Evolutionary conservation across 139 green algal genomes (phyloP).

Genomic region (Chlamydomonas applanata): DNA sequence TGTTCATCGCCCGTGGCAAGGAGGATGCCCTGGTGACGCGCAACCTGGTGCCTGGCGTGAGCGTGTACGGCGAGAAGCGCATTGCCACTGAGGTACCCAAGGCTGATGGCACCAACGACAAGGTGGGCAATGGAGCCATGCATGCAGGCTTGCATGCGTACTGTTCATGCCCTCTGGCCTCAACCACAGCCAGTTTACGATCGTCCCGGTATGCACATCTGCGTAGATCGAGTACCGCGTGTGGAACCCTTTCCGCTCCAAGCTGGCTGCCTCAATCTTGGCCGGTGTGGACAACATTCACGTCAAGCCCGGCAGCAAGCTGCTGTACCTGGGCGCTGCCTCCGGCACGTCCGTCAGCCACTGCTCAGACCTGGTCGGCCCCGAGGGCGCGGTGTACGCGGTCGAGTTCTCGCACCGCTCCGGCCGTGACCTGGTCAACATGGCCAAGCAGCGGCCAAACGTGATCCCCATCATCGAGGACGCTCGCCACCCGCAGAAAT

Average conservation of each 20-base stretch:
- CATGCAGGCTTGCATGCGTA: not conserved
- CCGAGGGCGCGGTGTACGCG: slow-evolving; percentile 92
- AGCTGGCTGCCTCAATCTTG: slow-evolving; percentile 96
- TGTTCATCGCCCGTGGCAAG: slow-evolving; percentile 99
- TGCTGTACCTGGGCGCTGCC: slow-evolving; percentile 91
- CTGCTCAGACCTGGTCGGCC: slow-evolving; percentile 87
- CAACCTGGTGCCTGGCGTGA: slow-evolving; percentile 95
- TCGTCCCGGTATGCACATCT: not conserved
- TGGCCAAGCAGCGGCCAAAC: slow-evolving; percentile 99
- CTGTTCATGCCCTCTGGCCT: not conserved
- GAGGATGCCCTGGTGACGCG: slow-evolving; percentile 94
- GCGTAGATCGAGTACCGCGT: slow-evolving; percentile 98
- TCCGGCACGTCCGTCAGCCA: slow-evolving; percentile 90
- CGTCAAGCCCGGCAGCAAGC: slow-evolving; percentile 91
- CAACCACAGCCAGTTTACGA: not conserved
- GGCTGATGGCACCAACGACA: slow-evolving; percentile 18
- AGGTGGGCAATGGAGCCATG: not conserved
- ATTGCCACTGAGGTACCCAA: slow-evolving; percentile 79
- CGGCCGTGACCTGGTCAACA: slow-evolving; percentile 96
- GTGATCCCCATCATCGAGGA: slow-evolving; percentile 99
- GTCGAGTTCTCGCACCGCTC: slow-evolving; percentile 98
- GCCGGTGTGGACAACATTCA: slow-evolving; percentile 99
- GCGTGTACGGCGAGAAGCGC: slow-evolving; percentile 98
- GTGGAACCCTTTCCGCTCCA: slow-evolving; percentile 99
- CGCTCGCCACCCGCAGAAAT: slow-evolving; percentile 95